A percentile compares a stretch with the other conserved stretches of the same genome.
Evolutionary conservation across 2,329 filamentous ascomycete genomes (phyloP).

Genomic region (Dichotomopilus funicola): DNA sequence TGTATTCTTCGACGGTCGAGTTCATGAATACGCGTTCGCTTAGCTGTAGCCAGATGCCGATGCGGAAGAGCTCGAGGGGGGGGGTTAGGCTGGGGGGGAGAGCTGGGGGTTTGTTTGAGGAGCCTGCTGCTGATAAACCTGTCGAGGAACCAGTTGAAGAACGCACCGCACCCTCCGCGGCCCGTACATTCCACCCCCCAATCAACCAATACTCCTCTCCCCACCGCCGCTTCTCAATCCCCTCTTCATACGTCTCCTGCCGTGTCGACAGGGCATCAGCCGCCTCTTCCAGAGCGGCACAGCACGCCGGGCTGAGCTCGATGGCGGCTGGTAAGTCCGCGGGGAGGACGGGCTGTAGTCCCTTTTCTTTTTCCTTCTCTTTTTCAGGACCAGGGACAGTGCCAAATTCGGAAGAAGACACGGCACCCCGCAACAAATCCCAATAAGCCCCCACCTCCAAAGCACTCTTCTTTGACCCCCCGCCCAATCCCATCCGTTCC

Average conservation of each 20-base stretch:
- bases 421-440: too few species aligned
- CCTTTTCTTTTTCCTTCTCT: constrained; percentile 28
- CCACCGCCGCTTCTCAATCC: constrained; percentile 54
- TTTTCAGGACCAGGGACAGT: neutral
- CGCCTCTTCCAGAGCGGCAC: constrained; percentile 57
- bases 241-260: constrained; percentile 58
- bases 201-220: constrained; percentile 60
- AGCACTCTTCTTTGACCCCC: too few species aligned
- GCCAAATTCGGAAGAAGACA: too few species aligned
- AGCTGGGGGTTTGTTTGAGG: too few species aligned
- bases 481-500: too few species aligned
- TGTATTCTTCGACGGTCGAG: constrained; percentile 50
- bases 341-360: constrained; percentile 31
- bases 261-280: constrained; percentile 59
- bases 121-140: too few species aligned
- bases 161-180: constrained; percentile 4
- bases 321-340: constrained; percentile 60
- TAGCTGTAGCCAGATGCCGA: constrained; percentile 55
- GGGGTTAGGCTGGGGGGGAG: too few species aligned
- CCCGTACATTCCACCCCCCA: constrained; percentile 49
- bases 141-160: too few species aligned
- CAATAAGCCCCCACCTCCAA: too few species aligned
- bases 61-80: constrained; percentile 46
- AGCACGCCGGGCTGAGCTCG: constrained; percentile 64
- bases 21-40: constrained; percentile 73